Base-by-base conservation (phyloP, 1,139 yeast genomes). In the Protomyces macrosporus region DNA sequence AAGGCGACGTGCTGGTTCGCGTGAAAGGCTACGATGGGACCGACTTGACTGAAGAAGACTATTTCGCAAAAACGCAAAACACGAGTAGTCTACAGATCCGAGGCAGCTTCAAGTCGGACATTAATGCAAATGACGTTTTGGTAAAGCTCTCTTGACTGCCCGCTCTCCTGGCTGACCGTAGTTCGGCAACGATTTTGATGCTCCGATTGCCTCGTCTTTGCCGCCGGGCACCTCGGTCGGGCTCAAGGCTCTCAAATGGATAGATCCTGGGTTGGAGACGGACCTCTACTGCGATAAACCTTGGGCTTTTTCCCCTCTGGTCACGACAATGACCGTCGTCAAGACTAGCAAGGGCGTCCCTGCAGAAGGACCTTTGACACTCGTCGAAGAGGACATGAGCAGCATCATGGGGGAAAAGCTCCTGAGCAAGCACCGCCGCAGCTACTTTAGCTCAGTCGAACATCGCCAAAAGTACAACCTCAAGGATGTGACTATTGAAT, bases 171-270 rank as follows among this genome's bases (percentile, higher is more conserved):
- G 32, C 45, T 39, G 9, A 53, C 45, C 33, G 39, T 36, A 39
- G 37, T 61, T 40, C 34, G 91, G 91, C 1, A 87, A 87, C 70
- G 91, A 87, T 71, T 85, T 85, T 72, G 82, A 79, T 32, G 74
- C 78, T 39, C 86, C 90, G 0, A 82, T 87, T 53, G 76, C 79
- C 52, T 85, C 85, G 65, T 78, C 79, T 65, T 79, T 87, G 10
- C 93, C 93, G 3, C 84, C 75, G 77, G 88, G 81, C 69, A 83
- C 75, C 72, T 80, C 79, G 70, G 77, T 73, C 72, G 89, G 87
- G 69, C 79, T 76, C 64, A 71, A 72, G 51, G 66, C 78, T n/a
- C 77, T 80, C 71, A 75, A 75, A 61, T 69, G 73, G 69, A 81
- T 87, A 57, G 88, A 85, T 71, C 85, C 85, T 45, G 81, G 40